Evolutionary conservation across 257 asterid genomes (phyloP).

Genomic region (Henckelia pumila): DNA sequence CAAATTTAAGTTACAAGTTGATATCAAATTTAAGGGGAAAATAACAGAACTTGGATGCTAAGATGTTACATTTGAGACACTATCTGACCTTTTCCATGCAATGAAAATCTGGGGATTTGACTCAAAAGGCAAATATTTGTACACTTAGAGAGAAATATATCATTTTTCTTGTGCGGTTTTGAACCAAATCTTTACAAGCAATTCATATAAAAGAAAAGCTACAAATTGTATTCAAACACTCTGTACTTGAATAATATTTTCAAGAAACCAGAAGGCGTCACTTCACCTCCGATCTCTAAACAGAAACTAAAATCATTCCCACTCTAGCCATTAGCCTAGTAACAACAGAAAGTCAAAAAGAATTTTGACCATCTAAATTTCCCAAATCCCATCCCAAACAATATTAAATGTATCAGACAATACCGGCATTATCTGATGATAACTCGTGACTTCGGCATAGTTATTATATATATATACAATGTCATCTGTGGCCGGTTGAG

Average conservation of each 20-base stretch:
- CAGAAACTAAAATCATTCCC: not conserved
- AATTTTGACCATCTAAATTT: not conserved
- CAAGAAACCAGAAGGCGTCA: not conserved
- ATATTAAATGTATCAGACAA: not conserved
- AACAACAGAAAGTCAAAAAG: not conserved
- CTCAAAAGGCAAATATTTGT: too few species aligned
- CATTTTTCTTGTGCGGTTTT: too few species aligned
- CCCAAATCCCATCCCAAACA: not conserved
- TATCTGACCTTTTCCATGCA: too few species aligned
- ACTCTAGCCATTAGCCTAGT: not conserved
- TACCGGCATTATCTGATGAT: not conserved
- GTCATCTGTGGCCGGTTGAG: conserved; percentile 49
- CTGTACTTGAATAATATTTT: not conserved
- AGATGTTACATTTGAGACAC: too few species aligned
- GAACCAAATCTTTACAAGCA: too few species aligned
- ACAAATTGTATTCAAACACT: not conserved
- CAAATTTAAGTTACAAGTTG: too few species aligned
- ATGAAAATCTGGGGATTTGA: too few species aligned
- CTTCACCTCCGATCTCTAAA: not conserved
- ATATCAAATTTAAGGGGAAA: too few species aligned
- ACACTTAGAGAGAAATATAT: too few species aligned
- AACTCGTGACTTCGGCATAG: not conserved
- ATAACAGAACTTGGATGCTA: too few species aligned
- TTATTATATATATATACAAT: conserved; percentile 15
- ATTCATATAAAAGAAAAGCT: not conserved